Evolutionary conservation across 192 early-diverging fungal species (phyloP).

Genomic region (Entophlyctis helioformis): DNA sequence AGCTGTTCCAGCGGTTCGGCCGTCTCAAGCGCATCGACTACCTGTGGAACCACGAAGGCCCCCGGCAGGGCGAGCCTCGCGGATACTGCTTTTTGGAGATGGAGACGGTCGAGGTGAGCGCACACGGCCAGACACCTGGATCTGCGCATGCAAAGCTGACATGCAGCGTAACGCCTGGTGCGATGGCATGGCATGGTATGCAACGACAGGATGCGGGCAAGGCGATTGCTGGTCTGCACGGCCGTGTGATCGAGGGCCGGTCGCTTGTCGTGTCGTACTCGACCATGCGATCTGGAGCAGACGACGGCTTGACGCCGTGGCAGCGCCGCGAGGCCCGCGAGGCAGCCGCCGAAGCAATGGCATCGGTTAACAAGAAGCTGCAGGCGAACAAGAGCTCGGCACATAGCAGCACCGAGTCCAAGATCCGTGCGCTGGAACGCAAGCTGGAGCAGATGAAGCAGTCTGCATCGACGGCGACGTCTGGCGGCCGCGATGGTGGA

Average conservation of each 20-base stretch:
- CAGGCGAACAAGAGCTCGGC: slow-evolving; percentile 31
- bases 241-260: slow-evolving; percentile 35
- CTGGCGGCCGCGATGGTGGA: too few relatives aligned
- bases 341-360: too few relatives aligned
- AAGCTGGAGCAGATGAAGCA: slow-evolving; percentile 45
- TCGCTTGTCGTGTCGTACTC: slow-evolving; percentile 43
- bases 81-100: slow-evolving; percentile 66
- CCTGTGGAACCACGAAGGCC: slow-evolving; percentile 53
- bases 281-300: neutral
- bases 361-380: slow-evolving; percentile 12
- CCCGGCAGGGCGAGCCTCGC: slow-evolving; percentile 50
- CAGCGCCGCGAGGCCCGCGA: slow-evolving; percentile 19
- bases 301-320: neutral
- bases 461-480: too few relatives aligned
- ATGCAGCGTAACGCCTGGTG: neutral
- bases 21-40: slow-evolving; percentile 53
- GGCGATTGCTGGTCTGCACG: slow-evolving; percentile 44
- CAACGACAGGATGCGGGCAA: slow-evolving; percentile 27
- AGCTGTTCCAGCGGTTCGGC: slow-evolving; percentile 56
- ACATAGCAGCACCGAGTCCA: slow-evolving; percentile 41
- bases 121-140: neutral
- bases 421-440: slow-evolving; percentile 55
- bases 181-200: neutral
- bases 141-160: neutral
- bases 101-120: slow-evolving; percentile 23